Percentiles rank a stretch among this genome's conserved stretches.
These are phyloP conservation scores for Aspergillus sclerotioniger DNA, from an alignment of 495 filamentous ascomycete species.

Conservation along the genomic window DNA sequence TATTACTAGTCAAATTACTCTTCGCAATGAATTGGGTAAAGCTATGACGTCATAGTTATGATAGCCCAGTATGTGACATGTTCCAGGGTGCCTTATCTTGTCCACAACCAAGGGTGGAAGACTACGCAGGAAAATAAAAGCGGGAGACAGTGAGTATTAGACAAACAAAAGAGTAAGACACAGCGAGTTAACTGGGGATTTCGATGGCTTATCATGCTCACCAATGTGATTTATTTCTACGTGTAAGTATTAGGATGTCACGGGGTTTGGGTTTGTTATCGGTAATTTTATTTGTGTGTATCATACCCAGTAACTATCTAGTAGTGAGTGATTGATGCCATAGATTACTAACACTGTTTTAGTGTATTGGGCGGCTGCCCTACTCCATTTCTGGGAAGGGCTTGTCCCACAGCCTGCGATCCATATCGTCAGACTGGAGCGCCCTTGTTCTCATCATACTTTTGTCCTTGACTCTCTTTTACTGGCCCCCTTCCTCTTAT, in stretches of 20 bases:
- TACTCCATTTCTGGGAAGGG: background rate
- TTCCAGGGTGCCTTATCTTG: conserved; percentile 2
- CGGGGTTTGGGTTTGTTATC: too few species aligned
- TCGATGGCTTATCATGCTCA: too few species aligned
- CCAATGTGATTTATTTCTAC: too few species aligned
- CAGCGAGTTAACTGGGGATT: background rate
- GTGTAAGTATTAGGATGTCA: too few species aligned
- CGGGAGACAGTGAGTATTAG: background rate
- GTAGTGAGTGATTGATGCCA: too few species aligned
- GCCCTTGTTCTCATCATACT: background rate
- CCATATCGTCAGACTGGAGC: background rate
- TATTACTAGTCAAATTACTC: background rate
- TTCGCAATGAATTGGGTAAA: conserved; percentile 1
- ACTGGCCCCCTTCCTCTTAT: too few species aligned
- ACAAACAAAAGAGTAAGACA: background rate
- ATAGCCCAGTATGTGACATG: conserved; percentile 8
- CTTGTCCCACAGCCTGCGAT: background rate
- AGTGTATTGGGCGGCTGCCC: background rate
- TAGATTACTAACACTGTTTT: background rate
- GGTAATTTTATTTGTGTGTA: too few species aligned
- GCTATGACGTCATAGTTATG: conserved; percentile 20
- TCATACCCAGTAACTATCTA: too few species aligned
- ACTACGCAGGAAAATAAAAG: conserved; percentile 9
- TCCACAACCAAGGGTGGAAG: conserved; percentile 7
- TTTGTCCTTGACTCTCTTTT: background rate